Evolutionary conservation across 805 yeast species (phyloP).

Genomic region (Saccharomycopsis selenospora): DNA sequence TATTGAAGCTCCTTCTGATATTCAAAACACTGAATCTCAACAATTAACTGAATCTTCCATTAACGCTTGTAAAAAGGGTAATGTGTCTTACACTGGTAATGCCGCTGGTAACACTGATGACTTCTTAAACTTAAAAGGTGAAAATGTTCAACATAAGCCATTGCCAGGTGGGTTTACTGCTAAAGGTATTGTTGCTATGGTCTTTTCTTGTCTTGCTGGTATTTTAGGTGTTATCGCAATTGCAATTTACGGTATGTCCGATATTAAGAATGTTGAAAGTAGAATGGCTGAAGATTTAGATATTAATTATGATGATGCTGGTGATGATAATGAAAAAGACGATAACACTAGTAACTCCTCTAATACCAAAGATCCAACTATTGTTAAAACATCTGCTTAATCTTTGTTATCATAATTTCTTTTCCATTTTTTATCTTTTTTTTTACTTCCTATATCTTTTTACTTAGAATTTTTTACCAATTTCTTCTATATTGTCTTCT

Average conservation of each 20-base stretch:
- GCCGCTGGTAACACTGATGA: slow-evolving; percentile 77
- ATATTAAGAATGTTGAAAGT: slow-evolving; percentile 60
- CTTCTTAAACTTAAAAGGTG: slow-evolving; percentile 63
- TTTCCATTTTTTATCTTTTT: neutral
- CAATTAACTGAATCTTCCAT: slow-evolving; percentile 54
- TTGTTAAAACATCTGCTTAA: neutral
- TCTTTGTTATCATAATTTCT: neutral
- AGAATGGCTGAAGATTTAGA: slow-evolving; percentile 51
- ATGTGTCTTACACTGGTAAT: slow-evolving; percentile 58
- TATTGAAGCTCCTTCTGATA: slow-evolving; percentile 73
- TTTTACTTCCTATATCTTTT: neutral
- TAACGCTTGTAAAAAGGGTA: slow-evolving; percentile 51
- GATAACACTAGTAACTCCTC: neutral
- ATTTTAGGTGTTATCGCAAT: slow-evolving; percentile 72
- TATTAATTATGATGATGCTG: slow-evolving; percentile 36
- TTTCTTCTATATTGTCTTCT: too few relatives aligned
- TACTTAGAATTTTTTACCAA: too few relatives aligned
- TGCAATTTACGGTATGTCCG: slow-evolving; percentile 79
- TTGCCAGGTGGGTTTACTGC: slow-evolving; percentile 92
- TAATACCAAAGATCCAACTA: neutral
- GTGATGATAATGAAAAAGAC: slow-evolving; percentile 26
- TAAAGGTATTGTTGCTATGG: slow-evolving; percentile 89
- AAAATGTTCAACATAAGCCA: slow-evolving; percentile 55
- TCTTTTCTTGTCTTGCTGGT: slow-evolving; percentile 83
- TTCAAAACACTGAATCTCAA: slow-evolving; percentile 49